Conservation (phyloP, 345 rosid species). For the Lepidium sativum region DNA sequence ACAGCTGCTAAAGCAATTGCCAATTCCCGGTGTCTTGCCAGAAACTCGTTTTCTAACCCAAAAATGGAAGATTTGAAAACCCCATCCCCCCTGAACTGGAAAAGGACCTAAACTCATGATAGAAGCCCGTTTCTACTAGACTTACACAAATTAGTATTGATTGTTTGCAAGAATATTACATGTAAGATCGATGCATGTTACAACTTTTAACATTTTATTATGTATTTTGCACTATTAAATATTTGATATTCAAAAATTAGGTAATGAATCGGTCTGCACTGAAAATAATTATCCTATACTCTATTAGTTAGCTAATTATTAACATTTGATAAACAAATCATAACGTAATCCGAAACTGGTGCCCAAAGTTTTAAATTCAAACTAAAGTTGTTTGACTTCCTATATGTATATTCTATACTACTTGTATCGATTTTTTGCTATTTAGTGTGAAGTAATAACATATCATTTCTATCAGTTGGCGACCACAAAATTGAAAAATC, state of each 20-base stretch:
- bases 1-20: no score
- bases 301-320: not conserved
- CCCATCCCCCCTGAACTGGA: no score
- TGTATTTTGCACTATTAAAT: not conserved
- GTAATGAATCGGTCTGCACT: not conserved
- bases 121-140: no score
- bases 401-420: no score
- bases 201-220: not conserved
- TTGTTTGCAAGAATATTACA: no score
- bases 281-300: not conserved
- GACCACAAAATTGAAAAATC: not conserved
- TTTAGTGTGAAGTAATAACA: no score
- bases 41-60: no score
- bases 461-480: not conserved
- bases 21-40: no score
- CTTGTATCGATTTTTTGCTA: no score
- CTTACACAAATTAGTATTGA: no score
- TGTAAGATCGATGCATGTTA: not conserved
- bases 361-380: not conserved
- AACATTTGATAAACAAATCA: not conserved
- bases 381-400: not conserved
- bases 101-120: no score
- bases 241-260: not conserved
- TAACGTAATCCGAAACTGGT: not conserved
- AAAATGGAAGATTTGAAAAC: no score